Conservation (phyloP, 2,329 filamentous ascomycete species). For the Fusarium drepaniforme region DNA sequence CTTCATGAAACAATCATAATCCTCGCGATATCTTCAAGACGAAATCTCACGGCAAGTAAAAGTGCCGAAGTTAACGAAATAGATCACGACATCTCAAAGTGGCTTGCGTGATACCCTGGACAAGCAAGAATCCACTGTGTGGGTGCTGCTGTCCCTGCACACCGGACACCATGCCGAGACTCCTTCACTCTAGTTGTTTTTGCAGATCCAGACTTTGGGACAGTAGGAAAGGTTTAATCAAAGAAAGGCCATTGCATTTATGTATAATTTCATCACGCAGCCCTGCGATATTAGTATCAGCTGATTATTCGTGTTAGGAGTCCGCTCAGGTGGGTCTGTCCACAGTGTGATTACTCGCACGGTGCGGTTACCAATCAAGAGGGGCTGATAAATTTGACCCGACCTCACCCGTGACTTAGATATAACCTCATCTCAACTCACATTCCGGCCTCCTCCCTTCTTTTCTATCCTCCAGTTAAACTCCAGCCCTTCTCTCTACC, state of each 20-base stretch:
- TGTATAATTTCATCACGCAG: accelerated
- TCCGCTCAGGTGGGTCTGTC: not conserved
- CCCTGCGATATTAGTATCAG: not conserved
- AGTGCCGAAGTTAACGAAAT: not conserved
- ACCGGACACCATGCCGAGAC: not conserved
- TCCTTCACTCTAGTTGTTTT: not conserved
- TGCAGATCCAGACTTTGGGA: not conserved
- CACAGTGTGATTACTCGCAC: not conserved
- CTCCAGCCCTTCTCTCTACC: not conserved
- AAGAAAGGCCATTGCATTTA: not conserved
- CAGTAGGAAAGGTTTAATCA: not conserved
- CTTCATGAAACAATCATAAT: no score
- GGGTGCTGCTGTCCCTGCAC: not conserved
- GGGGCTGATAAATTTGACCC: not conserved
- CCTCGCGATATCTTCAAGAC: no score
- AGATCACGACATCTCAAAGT: not conserved
- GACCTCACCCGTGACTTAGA: not conserved
- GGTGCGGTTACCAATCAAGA: not conserved
- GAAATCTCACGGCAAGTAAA: no score
- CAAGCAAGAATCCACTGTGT: not conserved
- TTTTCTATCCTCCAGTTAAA: not conserved
- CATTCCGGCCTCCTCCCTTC: not conserved
- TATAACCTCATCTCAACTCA: not conserved
- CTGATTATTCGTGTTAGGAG: not conserved
- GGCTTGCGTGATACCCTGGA: not conserved